A percentile compares a stretch with the other conserved stretches of the same genome.
Conservation (phyloP, 257 asterid genomes). For the Nicotiana noctiflora region DNA sequence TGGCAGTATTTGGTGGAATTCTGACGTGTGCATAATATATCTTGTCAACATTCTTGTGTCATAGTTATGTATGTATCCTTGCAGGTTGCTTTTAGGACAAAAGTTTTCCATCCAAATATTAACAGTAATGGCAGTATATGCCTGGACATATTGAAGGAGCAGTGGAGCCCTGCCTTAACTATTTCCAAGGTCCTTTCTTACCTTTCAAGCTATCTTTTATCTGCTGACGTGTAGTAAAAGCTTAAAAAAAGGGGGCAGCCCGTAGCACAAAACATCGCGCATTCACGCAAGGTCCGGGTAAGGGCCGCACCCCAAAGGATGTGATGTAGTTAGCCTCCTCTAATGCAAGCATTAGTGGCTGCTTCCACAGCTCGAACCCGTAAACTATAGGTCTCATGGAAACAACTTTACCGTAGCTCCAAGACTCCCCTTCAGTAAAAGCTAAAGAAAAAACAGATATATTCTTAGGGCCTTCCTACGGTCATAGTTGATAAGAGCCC, state of each 20-base stretch:
- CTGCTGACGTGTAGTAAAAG: not conserved
- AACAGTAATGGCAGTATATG: conserved; percentile 77
- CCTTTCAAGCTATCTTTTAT: not conserved
- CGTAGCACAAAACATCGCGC: too few species aligned
- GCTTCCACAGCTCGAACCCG: too few species aligned
- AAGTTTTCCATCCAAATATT: conserved; percentile 72
- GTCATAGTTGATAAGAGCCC: not conserved
- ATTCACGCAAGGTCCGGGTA: too few species aligned
- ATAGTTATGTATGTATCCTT: conserved; percentile 12
- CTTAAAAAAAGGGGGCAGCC: not conserved
- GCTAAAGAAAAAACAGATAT: not conserved
- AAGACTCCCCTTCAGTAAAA: too few species aligned
- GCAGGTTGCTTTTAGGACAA: conserved; percentile 76
- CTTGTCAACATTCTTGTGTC: not conserved
- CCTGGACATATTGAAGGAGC: conserved; percentile 78
- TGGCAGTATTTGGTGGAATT: conserved; percentile 1
- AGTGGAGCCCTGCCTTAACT: conserved; percentile 84
- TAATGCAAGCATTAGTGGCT: too few species aligned
- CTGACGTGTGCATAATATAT: not conserved
- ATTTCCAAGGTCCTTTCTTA: conserved; percentile 51
- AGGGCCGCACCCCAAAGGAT: too few species aligned
- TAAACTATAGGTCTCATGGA: too few species aligned
- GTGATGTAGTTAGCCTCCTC: too few species aligned
- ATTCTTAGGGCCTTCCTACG: not conserved
- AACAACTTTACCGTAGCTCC: too few species aligned